Base-by-base conservation (phyloP, 768 basidiomycete species). In the Rhizopogon rudus region DNA sequence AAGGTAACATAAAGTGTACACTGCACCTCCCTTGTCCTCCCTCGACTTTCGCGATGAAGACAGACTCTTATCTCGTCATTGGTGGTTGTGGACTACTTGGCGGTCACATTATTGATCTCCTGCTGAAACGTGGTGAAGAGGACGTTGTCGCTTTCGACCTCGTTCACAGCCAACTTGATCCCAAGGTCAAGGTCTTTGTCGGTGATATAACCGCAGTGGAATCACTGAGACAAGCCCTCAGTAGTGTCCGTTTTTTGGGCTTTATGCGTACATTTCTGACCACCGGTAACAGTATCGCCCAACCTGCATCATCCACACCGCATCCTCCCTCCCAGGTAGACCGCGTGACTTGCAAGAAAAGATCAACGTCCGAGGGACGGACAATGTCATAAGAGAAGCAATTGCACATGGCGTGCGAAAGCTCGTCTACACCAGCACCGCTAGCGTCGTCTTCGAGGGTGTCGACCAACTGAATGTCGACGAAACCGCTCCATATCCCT, bases 301-400 rank as follows among this genome's bases (percentile, higher is more conserved):
- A 1, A 76, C 75, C 7, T 70, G 71, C 48, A 75, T 83, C 25
- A 75, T 84, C 57, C 82, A 83, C 69, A 82, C 81, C 20, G 83
- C 79, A 0, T 74, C 74, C 3, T 77, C 79, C 2, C 63, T 71
- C 40, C 77, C 71, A 61, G 78, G 68, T 33, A 63, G 71, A 63
- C 44, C 63, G 57, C 17, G 69, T 64, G 33, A 65, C 71, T 43
- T 80, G 71, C 69, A 73, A 75, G 57, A 76, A 48, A 73, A 75
- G 50, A 78, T 84, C 63, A 83, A 84, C 63, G 76, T 81, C 17
- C 63, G 71, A 20, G 82, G 80, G 0, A 84, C 81, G 1, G 61
- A 66, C 33, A 74, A 70, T 17, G 66, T 83, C 48, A 66, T 85
- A 42, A 67, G 70, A 12, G 74, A 75, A 10, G 77, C 77, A 54